A percentile compares a stretch with the other conserved stretches of the same genome.
These are phyloP conservation scores for Jaapia argillacea DNA, from an alignment of 768 basidiomycete genomes.

Conservation along the genomic window DNA sequence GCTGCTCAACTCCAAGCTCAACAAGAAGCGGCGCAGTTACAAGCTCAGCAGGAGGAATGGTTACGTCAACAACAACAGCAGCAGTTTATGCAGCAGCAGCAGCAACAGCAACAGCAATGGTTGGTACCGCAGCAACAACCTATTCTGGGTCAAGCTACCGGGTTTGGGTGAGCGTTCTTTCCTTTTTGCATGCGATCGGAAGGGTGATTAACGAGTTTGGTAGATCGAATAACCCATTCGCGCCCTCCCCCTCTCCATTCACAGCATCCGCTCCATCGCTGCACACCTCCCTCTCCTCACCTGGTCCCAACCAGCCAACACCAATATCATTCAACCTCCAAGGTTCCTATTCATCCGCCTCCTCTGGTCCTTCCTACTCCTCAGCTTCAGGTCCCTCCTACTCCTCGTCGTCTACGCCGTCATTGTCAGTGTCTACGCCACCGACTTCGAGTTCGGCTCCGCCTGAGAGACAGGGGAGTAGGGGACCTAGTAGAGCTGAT, in stretches of 20 bases:
- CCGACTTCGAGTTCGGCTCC: slow-evolving; percentile 28
- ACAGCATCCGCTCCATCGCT: slow-evolving; percentile 21
- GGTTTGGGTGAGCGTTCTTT: slow-evolving; percentile 49
- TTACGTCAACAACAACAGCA: slow-evolving; percentile 53
- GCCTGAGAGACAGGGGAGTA: slow-evolving; percentile 6
- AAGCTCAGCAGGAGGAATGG: slow-evolving; percentile 44
- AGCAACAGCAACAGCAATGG: slow-evolving; percentile 35
- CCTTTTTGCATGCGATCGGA: slow-evolving; percentile 1
- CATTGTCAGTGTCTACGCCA: slow-evolving; percentile 29
- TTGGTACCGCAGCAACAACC: slow-evolving; percentile 35
- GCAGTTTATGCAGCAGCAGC: slow-evolving; percentile 42
- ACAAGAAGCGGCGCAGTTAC: slow-evolving; percentile 36
- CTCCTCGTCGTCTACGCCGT: slow-evolving; percentile 31
- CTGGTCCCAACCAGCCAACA: slow-evolving; percentile 14
- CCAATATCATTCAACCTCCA: slow-evolving; percentile 56
- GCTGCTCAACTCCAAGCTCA: too few species aligned
- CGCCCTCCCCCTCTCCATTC: slow-evolving; percentile 27
- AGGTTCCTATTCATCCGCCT: slow-evolving; percentile 61
- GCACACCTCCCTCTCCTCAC: slow-evolving; percentile 19
- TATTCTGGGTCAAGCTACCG: slow-evolving; percentile 53
- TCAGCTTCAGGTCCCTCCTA: slow-evolving; percentile 21
- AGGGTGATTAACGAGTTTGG: slow-evolving; percentile 16
- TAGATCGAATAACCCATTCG: slow-evolving; percentile 96
- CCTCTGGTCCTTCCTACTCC: slow-evolving; percentile 19
- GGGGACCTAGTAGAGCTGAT: slow-evolving; percentile 36